Conservation (phyloP, 2,329 filamentous ascomycete genomes). For the Malbranchea cinnamomea region DNA sequence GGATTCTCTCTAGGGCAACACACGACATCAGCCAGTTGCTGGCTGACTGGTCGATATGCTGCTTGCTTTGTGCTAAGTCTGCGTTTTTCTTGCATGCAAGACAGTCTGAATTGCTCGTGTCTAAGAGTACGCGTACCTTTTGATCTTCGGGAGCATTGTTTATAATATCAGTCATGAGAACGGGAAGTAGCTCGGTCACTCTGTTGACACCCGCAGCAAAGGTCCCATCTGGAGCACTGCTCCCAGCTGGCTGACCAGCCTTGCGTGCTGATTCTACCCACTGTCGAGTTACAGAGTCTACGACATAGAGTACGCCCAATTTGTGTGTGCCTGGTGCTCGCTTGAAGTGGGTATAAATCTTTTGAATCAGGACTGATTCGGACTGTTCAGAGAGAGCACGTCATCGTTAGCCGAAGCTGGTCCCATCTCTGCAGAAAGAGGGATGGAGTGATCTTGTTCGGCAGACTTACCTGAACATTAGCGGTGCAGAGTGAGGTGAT, state of each 20-base stretch:
- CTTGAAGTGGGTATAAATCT: slow-evolving; percentile 94
- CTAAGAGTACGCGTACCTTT: slow-evolving; percentile 59
- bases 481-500: slow-evolving; percentile 77
- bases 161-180: slow-evolving; percentile 90
- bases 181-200: slow-evolving; percentile 87
- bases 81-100: not conserved
- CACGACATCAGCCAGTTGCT: not conserved
- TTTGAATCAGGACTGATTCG: slow-evolving; percentile 88
- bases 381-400: slow-evolving; percentile 42
- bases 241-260: slow-evolving; percentile 66
- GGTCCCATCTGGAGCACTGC: slow-evolving; percentile 73
- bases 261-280: slow-evolving; percentile 94
- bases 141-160: slow-evolving; percentile 79
- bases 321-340: slow-evolving; percentile 91
- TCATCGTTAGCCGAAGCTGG: slow-evolving; percentile 13
- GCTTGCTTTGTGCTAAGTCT: not conserved
- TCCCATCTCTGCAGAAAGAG: not conserved
- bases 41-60: not conserved
- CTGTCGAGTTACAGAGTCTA: slow-evolving; percentile 98
- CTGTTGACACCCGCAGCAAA: slow-evolving; percentile 90
- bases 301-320: slow-evolving; percentile 96
- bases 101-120: slow-evolving; percentile 6
- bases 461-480: slow-evolving; percentile 67
- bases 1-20: slow-evolving; percentile 3
- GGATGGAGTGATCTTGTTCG: slow-evolving; percentile 3